Evolutionary conservation across 495 filamentous ascomycete genomes (phyloP), one percentile per base, ranked within the genome.

Genomic region (Filosporella fistucella): DNA sequence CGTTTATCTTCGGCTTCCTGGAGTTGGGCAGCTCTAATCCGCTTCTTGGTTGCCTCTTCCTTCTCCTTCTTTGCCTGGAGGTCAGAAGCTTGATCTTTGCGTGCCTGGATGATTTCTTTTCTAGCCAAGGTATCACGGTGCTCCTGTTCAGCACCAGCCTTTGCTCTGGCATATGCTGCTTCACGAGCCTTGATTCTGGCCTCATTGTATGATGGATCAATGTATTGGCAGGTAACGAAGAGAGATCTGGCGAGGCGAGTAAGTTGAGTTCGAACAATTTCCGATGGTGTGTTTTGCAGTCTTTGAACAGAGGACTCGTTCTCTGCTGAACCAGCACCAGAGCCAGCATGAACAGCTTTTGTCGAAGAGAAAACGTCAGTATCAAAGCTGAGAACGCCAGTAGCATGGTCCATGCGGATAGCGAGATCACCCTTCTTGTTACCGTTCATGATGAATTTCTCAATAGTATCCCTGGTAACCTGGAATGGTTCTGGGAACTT

Each of bases 391-490:
- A 98, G 80, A 38, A 96, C 83, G 42, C 94, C 89, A 21, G 89
- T 87, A 50, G 88, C 88, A 65, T 98, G 93, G 59, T 97, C 87
- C 60, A 98, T 86, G 47, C 93, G 91, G 61, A 98, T 96, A 34
- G 93, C 85, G 39, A 98, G 78, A 58, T 98, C 94, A 24, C 93
- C 93, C 77, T 98, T 98, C 80, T 98, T 98, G 78, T 93, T 96
- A 50, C 93, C 93, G 68, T 98, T 98, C 93, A 98, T 98, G 76
- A 98, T 96, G 77, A 98, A 98, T 72, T 98, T 98, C 72, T 98
- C 93, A 49, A 98, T 95, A 52, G 87, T 95, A 55, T 81, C 83
- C 30, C 86, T 84, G 52, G 77, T 85, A 55, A 97, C 89, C 70
- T 96, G 86, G 81, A 94, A 97, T 20, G 93, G 91, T 57, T 95